Conservation (phyloP, 371 early-diverging fungal species). For the Circinella minor region DNA sequence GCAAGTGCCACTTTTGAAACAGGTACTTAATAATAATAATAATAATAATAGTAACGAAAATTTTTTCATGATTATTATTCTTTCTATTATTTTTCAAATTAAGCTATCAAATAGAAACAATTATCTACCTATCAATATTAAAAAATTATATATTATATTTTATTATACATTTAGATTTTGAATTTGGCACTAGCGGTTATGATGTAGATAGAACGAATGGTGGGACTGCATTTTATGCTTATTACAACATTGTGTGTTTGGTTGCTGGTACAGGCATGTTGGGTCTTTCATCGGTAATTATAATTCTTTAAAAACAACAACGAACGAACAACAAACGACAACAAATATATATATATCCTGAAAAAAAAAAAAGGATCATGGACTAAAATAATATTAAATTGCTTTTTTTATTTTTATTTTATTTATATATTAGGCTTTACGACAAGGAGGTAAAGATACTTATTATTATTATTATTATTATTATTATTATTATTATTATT, state of each 20-base stretch:
- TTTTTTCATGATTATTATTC: too few species aligned
- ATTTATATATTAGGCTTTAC: slow-evolving; percentile 53
- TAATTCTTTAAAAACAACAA: not conserved
- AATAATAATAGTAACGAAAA: too few species aligned
- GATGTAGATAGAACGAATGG: slow-evolving; percentile 7
- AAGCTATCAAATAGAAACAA: not conserved
- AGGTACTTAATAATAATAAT: not conserved
- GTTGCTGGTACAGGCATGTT: slow-evolving; percentile 88
- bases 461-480: too few species aligned
- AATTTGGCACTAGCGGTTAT: not conserved
- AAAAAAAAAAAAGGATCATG: too few species aligned
- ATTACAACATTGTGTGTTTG: slow-evolving; percentile 76
- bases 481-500: too few species aligned
- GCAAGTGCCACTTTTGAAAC: slow-evolving; percentile 1
- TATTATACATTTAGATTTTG: not conserved
- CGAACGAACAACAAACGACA: too few species aligned
- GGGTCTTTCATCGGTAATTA: slow-evolving; percentile 52
- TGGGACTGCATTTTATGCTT: slow-evolving; percentile 32
- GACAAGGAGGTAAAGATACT: slow-evolving; percentile 45
- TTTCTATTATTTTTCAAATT: not conserved
- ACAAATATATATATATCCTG: too few species aligned
- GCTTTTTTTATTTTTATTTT: slow-evolving; percentile 49
- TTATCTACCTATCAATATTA: not conserved
- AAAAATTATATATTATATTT: not conserved
- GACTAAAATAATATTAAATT: too few species aligned